Conservation (phyloP, 2,329 filamentous ascomycete species). For the Penicillium sp. region DNA sequence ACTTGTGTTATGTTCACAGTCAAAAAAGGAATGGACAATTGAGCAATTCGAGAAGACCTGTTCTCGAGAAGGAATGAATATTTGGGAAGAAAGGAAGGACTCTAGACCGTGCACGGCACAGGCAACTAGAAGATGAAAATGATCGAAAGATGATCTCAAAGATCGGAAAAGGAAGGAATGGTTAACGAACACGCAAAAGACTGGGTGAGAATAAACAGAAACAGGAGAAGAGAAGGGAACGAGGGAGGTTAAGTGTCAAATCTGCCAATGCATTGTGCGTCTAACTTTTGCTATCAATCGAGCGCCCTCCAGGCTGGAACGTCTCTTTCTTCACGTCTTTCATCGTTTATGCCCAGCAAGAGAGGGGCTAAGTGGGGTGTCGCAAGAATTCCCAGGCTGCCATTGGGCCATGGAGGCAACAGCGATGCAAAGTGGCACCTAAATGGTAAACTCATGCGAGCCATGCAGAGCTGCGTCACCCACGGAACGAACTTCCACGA, state of each 20-base stretch:
- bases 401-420: slow-evolving; percentile 4
- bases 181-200: background rate
- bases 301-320: slow-evolving; percentile 12
- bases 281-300: slow-evolving; percentile 14
- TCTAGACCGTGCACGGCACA: slow-evolving; percentile 43
- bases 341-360: background rate
- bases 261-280: slow-evolving; percentile 13
- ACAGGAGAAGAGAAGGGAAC: background rate
- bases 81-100: slow-evolving; percentile 37
- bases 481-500: slow-evolving; percentile 2
- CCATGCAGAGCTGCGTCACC: slow-evolving; percentile 7
- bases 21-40: slow-evolving; percentile 16
- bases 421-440: slow-evolving; percentile 1
- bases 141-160: slow-evolving; percentile 15
- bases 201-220: slow-evolving; percentile 15
- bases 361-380: slow-evolving; percentile 1
- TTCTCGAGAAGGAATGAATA: slow-evolving; percentile 29
- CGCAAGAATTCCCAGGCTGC: background rate
- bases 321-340: slow-evolving; percentile 5
- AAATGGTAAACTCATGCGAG: background rate
- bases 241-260: slow-evolving; percentile 15
- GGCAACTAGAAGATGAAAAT: slow-evolving; percentile 29
- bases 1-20: slow-evolving; percentile 15
- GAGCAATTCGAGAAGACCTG: slow-evolving; percentile 29
- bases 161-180: slow-evolving; percentile 13